Base-by-base conservation (phyloP, 805 yeast genomes). In the Wickerhamiella azymoides region DNA sequence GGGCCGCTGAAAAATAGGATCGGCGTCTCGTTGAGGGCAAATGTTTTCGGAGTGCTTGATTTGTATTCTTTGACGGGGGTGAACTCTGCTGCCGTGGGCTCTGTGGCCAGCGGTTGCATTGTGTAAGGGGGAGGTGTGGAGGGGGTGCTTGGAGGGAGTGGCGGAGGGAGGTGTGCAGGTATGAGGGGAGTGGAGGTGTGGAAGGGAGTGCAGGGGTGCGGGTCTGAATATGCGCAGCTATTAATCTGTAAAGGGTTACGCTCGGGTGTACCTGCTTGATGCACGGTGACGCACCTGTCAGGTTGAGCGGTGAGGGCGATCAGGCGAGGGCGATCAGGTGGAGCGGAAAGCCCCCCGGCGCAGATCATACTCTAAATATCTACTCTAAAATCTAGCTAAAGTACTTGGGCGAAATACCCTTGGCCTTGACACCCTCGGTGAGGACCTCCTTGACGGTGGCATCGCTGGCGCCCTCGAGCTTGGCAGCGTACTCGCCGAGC, bases 401-500 rank as follows among this genome's bases (percentile, higher is more conserved):
- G 51, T 53, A 60, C 52, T 56, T 59, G 30, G 61, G 50, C 3
- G 55, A 35, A 35, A 55, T 28, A 32, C 50, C 51, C 55, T 50
- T 50, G 37, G 40, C 52, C 47, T 46, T 45, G 37, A 55, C 30
- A 28, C 50, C 50, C 24, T 24, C 50, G 19, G 50, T 46, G 49
- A 57, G 47, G 36, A 38, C 47, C 36, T 47, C 60, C 55, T 74
- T 71, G 49, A 83, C 80, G 18, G 74, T 63, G 39, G 68, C 73
- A 41, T 68, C 61, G 50, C 76, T 65, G 56, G 72, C 73, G 56
- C 68, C 66, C 36, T 62, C 58, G 41, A 84, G 63, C 69, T 79
- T 78, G 25, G 65, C 68, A 47, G 94, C 89, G 57, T 82, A 76
- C n/a, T 73, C 77, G 44, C 74, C 77, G 61, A 89, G 76, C 63